Evolutionary conservation across 805 yeast genomes (phyloP).

Genomic region (Yamadazyma endophytica): DNA sequence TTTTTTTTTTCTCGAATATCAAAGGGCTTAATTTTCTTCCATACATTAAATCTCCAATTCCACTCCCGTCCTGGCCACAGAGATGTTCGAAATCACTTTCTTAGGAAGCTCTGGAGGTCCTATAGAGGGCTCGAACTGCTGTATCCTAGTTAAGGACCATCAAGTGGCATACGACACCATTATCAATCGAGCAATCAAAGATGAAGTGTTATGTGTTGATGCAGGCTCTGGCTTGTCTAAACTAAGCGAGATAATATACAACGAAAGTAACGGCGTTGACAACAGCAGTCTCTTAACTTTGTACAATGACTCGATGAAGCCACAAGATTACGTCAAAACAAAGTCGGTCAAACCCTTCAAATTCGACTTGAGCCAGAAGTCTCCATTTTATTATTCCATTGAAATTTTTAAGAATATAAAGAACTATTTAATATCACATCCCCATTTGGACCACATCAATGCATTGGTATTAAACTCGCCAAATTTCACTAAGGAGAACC

Average conservation of each 20-base stretch:
- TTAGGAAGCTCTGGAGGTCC: constrained; percentile 89
- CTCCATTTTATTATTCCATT: constrained; percentile 9
- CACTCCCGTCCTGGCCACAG: too few species aligned
- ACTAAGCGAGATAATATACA: constrained; percentile 39
- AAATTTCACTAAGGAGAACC: constrained; percentile 24
- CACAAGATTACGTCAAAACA: constrained; percentile 16
- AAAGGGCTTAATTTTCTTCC: background rate
- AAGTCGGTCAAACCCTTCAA: constrained; percentile 23
- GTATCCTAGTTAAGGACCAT: constrained; percentile 61
- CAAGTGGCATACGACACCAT: constrained; percentile 37
- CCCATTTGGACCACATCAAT: constrained; percentile 78
- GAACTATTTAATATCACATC: constrained; percentile 64
- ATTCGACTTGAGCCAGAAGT: constrained; percentile 16
- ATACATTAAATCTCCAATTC: background rate
- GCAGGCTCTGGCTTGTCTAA: constrained; percentile 73
- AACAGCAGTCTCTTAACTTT: constrained; percentile 5
- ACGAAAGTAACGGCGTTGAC: constrained; percentile 14
- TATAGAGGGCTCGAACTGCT: constrained; percentile 62
- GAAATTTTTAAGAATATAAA: constrained; percentile 22
- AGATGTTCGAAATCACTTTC: constrained; percentile 61
- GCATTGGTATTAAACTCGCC: constrained; percentile 74
- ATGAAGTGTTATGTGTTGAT: constrained; percentile 58
- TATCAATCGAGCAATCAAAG: constrained; percentile 16
- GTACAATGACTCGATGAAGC: constrained; percentile 27
- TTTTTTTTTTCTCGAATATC: too few species aligned